Conservation (phyloP, 495 filamentous ascomycete genomes). For the Pyrenopolyporus hunteri region DNA sequence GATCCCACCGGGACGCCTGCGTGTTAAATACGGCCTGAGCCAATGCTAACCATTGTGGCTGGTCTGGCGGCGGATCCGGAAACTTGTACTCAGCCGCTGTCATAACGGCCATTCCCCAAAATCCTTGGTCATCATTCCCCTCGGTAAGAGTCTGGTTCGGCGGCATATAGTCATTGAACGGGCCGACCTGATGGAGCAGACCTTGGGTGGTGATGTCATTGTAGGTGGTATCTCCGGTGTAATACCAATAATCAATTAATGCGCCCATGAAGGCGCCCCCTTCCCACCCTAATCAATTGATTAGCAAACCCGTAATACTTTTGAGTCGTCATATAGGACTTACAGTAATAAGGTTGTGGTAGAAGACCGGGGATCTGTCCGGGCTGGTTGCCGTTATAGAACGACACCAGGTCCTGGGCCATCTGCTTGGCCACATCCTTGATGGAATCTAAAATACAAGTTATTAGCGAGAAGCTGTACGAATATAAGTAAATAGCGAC, state of each 20-base stretch:
- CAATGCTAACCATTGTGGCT: slow-evolving; percentile 77
- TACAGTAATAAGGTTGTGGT: slow-evolving; percentile 54
- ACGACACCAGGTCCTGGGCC: slow-evolving; percentile 69
- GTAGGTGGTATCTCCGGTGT: slow-evolving; percentile 67
- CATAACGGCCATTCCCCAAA: slow-evolving; percentile 74
- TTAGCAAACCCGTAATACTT: slow-evolving; percentile 38
- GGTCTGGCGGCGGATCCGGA: slow-evolving; percentile 59
- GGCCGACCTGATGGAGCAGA: slow-evolving; percentile 65
- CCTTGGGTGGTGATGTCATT: slow-evolving; percentile 60
- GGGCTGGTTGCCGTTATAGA: slow-evolving; percentile 69
- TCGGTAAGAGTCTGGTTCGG: slow-evolving; percentile 64
- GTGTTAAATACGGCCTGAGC: slow-evolving; percentile 85
- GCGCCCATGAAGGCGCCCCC: slow-evolving; percentile 73
- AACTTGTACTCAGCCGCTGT: slow-evolving; percentile 69
- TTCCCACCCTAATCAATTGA: slow-evolving; percentile 76
- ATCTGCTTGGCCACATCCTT: slow-evolving; percentile 64
- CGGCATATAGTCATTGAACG: slow-evolving; percentile 65
- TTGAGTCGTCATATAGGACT: not conserved
- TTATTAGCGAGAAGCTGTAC: not conserved
- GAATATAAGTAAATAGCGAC: not conserved
- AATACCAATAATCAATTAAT: slow-evolving; percentile 73
- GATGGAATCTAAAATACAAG: slow-evolving; percentile 62
- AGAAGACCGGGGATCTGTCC: slow-evolving; percentile 58
- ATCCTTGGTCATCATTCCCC: slow-evolving; percentile 73
- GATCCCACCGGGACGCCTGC: slow-evolving; percentile 69